Evolutionary conservation across 1,139 yeast species (phyloP).

Genomic region (Geotrichum europaeum): DNA sequence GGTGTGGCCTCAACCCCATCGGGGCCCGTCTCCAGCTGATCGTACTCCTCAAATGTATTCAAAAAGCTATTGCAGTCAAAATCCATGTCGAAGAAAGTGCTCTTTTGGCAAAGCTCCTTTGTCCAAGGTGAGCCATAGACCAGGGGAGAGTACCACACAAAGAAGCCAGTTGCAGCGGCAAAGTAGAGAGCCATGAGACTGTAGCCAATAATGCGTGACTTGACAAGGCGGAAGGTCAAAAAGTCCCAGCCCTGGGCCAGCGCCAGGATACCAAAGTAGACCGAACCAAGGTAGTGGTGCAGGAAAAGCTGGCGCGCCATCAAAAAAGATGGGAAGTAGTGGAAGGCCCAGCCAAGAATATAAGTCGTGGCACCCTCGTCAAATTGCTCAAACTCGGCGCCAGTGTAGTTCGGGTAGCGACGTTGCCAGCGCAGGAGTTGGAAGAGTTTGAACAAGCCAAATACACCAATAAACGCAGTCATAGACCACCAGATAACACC

Average conservation of each 20-base stretch:
- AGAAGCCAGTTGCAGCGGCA: conserved; percentile 49
- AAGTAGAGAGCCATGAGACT: conserved; percentile 46
- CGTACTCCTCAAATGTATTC: conserved; percentile 30
- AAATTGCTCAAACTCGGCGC: conserved; percentile 60
- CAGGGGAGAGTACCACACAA: conserved; percentile 61
- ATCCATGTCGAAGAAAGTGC: conserved; percentile 68
- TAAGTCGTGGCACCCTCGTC: conserved; percentile 64
- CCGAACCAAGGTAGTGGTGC: conserved; percentile 88
- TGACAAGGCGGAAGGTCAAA: conserved; percentile 38
- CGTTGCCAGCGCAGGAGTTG: conserved; percentile 73
- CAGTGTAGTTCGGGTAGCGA: conserved; percentile 36
- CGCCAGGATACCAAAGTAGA: conserved; percentile 81
- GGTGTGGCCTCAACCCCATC: conserved; percentile 5
- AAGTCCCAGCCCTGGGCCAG: conserved; percentile 79
- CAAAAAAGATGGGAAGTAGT: conserved; percentile 79
- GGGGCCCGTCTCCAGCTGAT: conserved; percentile 11
- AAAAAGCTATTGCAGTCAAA: conserved; percentile 66
- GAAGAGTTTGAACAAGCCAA: conserved; percentile 47
- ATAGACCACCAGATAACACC: conserved; percentile 86
- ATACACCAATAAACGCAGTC: conserved; percentile 51
- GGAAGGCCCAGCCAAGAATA: conserved; percentile 75
- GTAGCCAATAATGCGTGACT: conserved; percentile 40
- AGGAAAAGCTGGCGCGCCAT: conserved; percentile 93
- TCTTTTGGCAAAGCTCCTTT: conserved; percentile 51
- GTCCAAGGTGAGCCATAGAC: conserved; percentile 83